Conservation (phyloP, 179 eudicot species). For the Corrigiola litoralis region DNA sequence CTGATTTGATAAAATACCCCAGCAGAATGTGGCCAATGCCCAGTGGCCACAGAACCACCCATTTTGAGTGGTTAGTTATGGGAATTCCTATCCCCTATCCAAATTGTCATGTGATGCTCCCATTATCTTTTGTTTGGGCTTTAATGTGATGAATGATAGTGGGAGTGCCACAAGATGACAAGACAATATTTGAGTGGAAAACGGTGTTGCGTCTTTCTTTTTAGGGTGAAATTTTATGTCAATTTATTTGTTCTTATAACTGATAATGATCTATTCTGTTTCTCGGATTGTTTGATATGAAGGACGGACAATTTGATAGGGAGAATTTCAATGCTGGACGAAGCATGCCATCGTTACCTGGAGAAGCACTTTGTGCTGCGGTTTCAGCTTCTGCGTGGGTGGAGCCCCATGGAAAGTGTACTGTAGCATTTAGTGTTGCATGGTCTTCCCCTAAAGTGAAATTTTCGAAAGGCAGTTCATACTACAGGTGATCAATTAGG, state of each 20-base stretch:
- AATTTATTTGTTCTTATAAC: not conserved
- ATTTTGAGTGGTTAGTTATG: too few species aligned
- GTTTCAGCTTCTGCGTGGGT: conserved; percentile 95
- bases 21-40: not conserved
- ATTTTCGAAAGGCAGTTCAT: conserved; percentile 83
- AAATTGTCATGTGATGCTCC: too few species aligned
- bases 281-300: conserved; percentile 15
- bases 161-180: too few species aligned
- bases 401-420: conserved; percentile 95
- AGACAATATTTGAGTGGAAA: too few species aligned
- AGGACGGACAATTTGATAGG: conserved; percentile 93
- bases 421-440: conserved; percentile 83
- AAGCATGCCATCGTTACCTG: conserved; percentile 86
- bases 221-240: not conserved
- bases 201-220: too few species aligned
- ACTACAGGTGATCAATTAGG: conserved; percentile 54
- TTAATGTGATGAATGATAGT: too few species aligned
- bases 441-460: conserved; percentile 96
- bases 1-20: not conserved
- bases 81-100: too few species aligned
- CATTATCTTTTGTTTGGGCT: too few species aligned
- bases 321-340: conserved; percentile 74
- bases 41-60: not conserved
- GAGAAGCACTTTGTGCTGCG: conserved; percentile 87
- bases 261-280: not conserved